Evolutionary conservation across 2,329 filamentous ascomycete species (phyloP), one percentile per base, ranked within the genome.

Genomic region (Byssothecium circinans): DNA sequence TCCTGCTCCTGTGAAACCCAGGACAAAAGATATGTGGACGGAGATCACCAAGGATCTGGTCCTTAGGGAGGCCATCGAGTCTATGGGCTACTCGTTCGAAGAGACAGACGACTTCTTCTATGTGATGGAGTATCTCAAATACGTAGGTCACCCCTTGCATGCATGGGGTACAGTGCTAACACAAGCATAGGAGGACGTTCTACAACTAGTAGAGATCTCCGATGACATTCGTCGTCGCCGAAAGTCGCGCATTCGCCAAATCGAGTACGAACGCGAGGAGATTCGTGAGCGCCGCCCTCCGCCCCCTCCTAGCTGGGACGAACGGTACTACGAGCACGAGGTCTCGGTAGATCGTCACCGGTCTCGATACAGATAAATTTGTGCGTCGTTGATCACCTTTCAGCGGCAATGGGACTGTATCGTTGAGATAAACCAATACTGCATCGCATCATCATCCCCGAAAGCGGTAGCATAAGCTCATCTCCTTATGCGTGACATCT

Each of bases 41-140:
- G 94, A 97, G 73, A 90, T 99, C 60, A 95, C 92, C 37, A 96
- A 95, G 74, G 91, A 96, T 58, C 74, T 97, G 29, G 89, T 97
- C 14, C 79, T 86, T 49, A 84, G 87, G 43, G 91, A 96, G 67
- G 94, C 94, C 15, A 88, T 97, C 55, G 86, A 95, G 58, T 79
- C 87, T 61, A 75, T 86, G 65, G 89, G 89, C 2, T 97, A 96
- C 71, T 85, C 89, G 50, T 97, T 86, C 65, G 90, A 96, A 68
- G 91, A 97, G 78, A 94, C 89, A 0, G 87, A 90, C 44, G 83
- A 81, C 53, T 95, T 90, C 72, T 97, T 88, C 73, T 97, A 96
- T 71, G 84, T 97, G 37, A 92, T 96, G 77, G 84, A 92, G 54
- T 96, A 95, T 69, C 79, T 99, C 43, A 78, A 81, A 74, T 91